Evolutionary conservation across 345 rosid genomes (phyloP), one percentile per base, ranked within the genome.

Genomic region (Populus nigra): DNA sequence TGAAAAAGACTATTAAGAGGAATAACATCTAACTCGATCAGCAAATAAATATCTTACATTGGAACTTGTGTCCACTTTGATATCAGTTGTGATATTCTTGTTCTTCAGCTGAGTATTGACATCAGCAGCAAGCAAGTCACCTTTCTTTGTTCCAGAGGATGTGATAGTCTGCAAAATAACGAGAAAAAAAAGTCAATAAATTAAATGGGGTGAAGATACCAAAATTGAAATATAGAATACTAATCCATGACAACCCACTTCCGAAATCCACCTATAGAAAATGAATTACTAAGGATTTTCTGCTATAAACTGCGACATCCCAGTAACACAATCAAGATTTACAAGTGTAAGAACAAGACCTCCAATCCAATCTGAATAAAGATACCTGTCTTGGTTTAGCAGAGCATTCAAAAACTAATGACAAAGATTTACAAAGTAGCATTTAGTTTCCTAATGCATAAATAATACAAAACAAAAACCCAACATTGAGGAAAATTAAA

Each of bases 41-140:
- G 43, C 18, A 8, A 16, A 43, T 35, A 43, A 27, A 61, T 38
- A 55, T 25, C 88, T 66, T 80, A 89, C 92, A 63, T 89, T 89
- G 80, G 92, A 93, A 65, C 77, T 89, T 1, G 95, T 87, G 84
- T 91, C 92, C 4, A 93, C 97, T 89, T 96, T 96, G 83, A 96
- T 80, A 78, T 96, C 97, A 82, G 94, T 85, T 17, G 97, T 93
- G 86, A 91, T 63, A 75, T 92, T 96, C 88, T 89, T 96, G 89
- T 90, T 93, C 92, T 89, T 96, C 85, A 94, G 86, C 89, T 89
- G 97, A 47, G 97, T 91, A 74, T 77, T 83, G 38, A 96, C 88
- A 90, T 96, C 99, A 77, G 92, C 97, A 31, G 90, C 73, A 77
- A 96, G 87, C 25, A 92, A 22, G 7, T 87, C 92, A 69, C 94